Percentiles rank a stretch among this genome's conserved stretches.
Evolutionary conservation across 2,329 filamentous ascomycete species (phyloP).

Genomic region (Trichoderma hamatum): DNA sequence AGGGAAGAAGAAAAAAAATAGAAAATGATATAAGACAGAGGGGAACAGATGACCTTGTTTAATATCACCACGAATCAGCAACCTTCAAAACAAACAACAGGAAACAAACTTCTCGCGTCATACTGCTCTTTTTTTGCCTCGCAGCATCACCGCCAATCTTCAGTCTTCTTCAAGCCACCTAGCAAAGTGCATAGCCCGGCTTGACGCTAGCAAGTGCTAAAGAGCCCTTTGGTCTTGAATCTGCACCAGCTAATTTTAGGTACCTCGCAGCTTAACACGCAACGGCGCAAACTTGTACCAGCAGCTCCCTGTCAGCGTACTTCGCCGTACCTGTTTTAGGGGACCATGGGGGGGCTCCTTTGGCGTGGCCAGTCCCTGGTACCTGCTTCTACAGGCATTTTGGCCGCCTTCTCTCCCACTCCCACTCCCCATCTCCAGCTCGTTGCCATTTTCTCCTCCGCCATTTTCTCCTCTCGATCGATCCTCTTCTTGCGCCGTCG

Average conservation of each 20-base stretch:
- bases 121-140: background rate
- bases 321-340: slow-evolving; percentile 14
- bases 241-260: slow-evolving; percentile 24
- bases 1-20: fast-evolving
- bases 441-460: slow-evolving; percentile 2
- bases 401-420: background rate
- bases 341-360: slow-evolving; percentile 19
- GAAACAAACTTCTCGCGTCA: background rate
- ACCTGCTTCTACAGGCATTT: slow-evolving; percentile 25
- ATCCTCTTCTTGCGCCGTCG: background rate
- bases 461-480: background rate
- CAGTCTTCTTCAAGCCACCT: background rate
- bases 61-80: background rate
- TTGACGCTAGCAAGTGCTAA: slow-evolving; percentile 21
- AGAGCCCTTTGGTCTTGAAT: slow-evolving; percentile 1
- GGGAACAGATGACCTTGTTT: background rate
- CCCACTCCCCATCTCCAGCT: slow-evolving; percentile 13
- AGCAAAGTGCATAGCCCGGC: slow-evolving; percentile 7
- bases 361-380: slow-evolving; percentile 23
- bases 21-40: background rate
- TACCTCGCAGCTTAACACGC: slow-evolving; percentile 19
- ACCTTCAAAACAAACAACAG: background rate
- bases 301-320: background rate
- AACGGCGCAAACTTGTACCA: slow-evolving; percentile 14
- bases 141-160: slow-evolving; percentile 1